Base-by-base conservation (phyloP, 805 yeast genomes). In the Kazachstania kunashirensis region DNA sequence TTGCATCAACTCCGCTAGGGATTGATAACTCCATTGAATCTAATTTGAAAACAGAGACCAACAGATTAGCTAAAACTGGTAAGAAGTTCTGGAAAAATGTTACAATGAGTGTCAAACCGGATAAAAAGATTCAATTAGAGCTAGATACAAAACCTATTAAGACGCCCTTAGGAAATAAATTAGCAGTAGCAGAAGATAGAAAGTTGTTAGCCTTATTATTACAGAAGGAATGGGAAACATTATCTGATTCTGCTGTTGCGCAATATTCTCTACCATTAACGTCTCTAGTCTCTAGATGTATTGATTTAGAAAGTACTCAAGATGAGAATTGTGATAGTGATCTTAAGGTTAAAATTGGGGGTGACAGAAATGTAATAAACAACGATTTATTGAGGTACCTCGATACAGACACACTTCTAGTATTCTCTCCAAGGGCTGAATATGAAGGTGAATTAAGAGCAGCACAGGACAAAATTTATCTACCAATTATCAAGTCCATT, bases 331-430 rank as follows among this genome's bases (percentile, higher is more conserved):
- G 49, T 2, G 39, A 38, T 10, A 67, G 24, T 24, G 79, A 73
- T 34, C 55, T 70, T 34, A 56, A 67, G 12, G 73, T 78, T 29
- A 80, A 81, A 53, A 68, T 78, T 26, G 86, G 88, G 8, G 72
- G 67, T 42, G 61, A 61, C 33, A 53, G 75, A 29, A 71, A 68
- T 4, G 73, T 71, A 29, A 72, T 84, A 15, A 70, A 74, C 42
- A 59, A 68, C 29, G 72, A 71, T 44, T 62, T 92, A 43, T 63
- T 89, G 51, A 75, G 88, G 38, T 92, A 88, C 53, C 66, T 94
- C 40, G 98, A 92, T 57, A 92, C 98, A 0, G 99, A 92, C 59
- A 86, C 97, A 2, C 65, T 94, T 44, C 67, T 92, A 36, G 85
- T 89, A 7, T 81, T 88, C 52, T 78, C 96, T 1, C 94, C 96